Base-by-base conservation (phyloP, 371 early-diverging fungal genomes). In the Lichtheimia hyalospora region DNA sequence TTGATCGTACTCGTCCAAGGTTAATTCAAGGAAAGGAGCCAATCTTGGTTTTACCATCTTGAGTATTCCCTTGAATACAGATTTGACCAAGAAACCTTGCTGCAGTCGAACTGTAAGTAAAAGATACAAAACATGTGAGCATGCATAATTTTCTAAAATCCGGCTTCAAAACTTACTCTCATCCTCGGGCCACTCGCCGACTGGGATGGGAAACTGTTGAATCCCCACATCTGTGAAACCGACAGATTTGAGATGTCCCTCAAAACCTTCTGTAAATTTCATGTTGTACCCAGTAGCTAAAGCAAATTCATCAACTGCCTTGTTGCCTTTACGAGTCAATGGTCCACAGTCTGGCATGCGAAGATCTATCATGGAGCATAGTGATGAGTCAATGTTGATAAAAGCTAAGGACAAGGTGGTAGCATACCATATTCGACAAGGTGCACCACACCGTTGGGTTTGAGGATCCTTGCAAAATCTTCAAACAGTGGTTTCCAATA, bases 171-270 rank as follows among this genome's bases (percentile, higher is more conserved):
- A 61, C 65, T 62, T 65, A 79, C 79, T 27, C 10, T 65, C 58
- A 52, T 74, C 63, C 1, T 56, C 49, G n/a, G 75, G 70, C 79
- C 79, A 79, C 67, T 79, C 79, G 24, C 79, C 79, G 54, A 79
- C 64, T 21, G 79, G 75, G 41, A 79, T 71, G 52, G 71, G 67
- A 18, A 61, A 43, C 0, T 58, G 23, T 4, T 56, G 42, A 10
- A 60, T 68, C 7, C 58, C 18, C 12, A 79, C 49, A 44, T 74
- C 63, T 23, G 48, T 51, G 53, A 71, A 74, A 5, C 74, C 74
- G 15, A 70, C 71, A 23, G 64, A 52, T 15, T 50, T 2, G 48
- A 77, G 50, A 16, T 60, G 49, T 3, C 52, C 62, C 14, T 52
- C 40, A 3, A 74, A 42, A 25, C 51, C 20, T 10, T 59, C 51